Evolutionary conservation across 306 rosid species (phyloP).

Genomic region (Sindora glabra): DNA sequence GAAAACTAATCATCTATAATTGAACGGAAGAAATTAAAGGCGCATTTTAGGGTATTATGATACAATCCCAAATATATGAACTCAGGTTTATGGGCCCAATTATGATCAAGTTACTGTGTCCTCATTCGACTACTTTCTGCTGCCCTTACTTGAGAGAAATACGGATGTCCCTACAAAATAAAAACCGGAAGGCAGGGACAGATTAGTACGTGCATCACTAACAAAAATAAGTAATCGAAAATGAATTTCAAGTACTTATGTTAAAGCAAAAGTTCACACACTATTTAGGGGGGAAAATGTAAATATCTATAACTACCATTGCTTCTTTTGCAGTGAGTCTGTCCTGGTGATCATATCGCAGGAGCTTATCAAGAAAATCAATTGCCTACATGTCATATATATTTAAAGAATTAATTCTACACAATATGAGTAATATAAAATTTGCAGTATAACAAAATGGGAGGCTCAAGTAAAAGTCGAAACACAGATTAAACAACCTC

Average conservation of each 20-base stretch:
- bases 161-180: conserved; percentile 64
- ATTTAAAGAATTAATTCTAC: conserved; percentile 10
- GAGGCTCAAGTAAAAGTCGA: neutral
- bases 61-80: conserved; percentile 34
- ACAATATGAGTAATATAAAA: neutral
- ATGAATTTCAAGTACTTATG: neutral
- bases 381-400: conserved; percentile 54
- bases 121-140: conserved; percentile 95
- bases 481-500: conserved; percentile 50
- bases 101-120: conserved; percentile 31
- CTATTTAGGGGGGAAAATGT: neutral
- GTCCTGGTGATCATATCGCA: conserved; percentile 93
- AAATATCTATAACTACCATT: conserved; percentile 63
- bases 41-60: conserved; percentile 18
- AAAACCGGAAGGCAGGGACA: neutral
- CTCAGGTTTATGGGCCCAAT: conserved; percentile 23
- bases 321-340: conserved; percentile 96
- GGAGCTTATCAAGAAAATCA: conserved; percentile 97
- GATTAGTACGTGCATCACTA: neutral
- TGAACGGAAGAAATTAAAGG: conserved; percentile 17
- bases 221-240: neutral
- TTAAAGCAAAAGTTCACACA: neutral
- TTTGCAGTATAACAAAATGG: neutral
- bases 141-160: conserved; percentile 89
- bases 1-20: conserved; percentile 14